phyloP scores from a whole-genome alignment of 495 filamentous ascomycete species.

The Rhypophila decipiens region DNA sequence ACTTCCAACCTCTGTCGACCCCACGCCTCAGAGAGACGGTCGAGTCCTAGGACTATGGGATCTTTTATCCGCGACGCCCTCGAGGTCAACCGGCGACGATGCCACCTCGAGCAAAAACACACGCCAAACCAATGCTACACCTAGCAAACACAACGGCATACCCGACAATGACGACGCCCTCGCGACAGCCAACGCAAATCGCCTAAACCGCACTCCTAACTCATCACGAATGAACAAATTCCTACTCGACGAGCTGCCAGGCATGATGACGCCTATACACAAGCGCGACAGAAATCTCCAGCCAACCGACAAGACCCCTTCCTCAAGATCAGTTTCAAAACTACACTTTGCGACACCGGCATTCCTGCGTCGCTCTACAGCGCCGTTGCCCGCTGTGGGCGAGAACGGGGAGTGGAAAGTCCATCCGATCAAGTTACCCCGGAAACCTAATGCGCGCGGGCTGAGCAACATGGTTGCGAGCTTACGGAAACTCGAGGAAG shows the following conservation, averaged over 20 bases:
- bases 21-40: constrained; percentile 88
- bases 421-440: constrained; percentile 50
- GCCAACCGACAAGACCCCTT: constrained; percentile 31
- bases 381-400: constrained; percentile 34
- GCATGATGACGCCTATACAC: constrained; percentile 53
- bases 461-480: constrained; percentile 74
- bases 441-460: constrained; percentile 59
- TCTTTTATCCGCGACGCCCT: constrained; percentile 55
- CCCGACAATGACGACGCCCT: constrained; percentile 13
- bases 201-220: constrained; percentile 27
- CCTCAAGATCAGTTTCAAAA: constrained; percentile 35
- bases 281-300: constrained; percentile 24
- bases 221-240: constrained; percentile 14
- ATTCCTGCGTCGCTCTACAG: constrained; percentile 59
- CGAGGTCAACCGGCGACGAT: constrained; percentile 3
- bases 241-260: constrained; percentile 55
- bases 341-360: constrained; percentile 60
- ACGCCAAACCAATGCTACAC: constrained; percentile 28
- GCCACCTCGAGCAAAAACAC: too few species aligned
- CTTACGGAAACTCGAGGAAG: constrained; percentile 73
- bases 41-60: constrained; percentile 88
- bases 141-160: constrained; percentile 13
- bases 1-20: constrained; percentile 58
- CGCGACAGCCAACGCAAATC: not conserved
- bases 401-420: constrained; percentile 42